phyloP scores from a whole-genome alignment of 148 eudicot species.

The Fagopyrum tataricum region DNA sequence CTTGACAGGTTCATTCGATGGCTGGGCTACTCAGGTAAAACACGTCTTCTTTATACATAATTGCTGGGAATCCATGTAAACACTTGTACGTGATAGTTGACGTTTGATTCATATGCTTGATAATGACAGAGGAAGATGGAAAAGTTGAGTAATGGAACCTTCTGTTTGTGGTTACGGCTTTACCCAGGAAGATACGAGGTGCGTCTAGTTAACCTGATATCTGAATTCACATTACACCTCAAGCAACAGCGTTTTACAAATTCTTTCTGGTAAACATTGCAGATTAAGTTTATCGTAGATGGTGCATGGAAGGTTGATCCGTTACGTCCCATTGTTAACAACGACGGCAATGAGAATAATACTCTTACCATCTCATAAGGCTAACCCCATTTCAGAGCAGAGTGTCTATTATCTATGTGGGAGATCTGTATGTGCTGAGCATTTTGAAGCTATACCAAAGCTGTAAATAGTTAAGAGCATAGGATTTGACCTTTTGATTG shows the following conservation, averaged over 20 bases:
- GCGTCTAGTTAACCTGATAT: neutral
- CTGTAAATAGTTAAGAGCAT: neutral
- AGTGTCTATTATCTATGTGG: neutral
- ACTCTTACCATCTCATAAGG: slow-evolving; percentile 42
- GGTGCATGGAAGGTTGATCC: slow-evolving; percentile 82
- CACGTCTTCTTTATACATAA: neutral
- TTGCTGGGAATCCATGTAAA: too few species aligned
- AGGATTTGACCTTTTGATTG: neutral
- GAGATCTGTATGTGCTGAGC: neutral
- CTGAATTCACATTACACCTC: neutral
- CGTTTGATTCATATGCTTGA: neutral
- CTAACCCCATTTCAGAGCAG: neutral
- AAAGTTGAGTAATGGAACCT: slow-evolving; percentile 63
- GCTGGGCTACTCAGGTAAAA: slow-evolving; percentile 85
- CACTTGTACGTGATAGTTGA: neutral
- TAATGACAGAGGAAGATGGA: slow-evolving; percentile 77
- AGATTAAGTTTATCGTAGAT: slow-evolving; percentile 94
- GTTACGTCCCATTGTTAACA: slow-evolving; percentile 56
- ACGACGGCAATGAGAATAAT: slow-evolving; percentile 62
- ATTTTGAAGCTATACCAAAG: neutral
- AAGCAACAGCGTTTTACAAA: neutral
- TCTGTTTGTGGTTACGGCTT: slow-evolving; percentile 52
- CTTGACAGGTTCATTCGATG: slow-evolving; percentile 82
- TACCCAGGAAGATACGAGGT: slow-evolving; percentile 96
- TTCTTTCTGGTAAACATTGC: slow-evolving; percentile 18